Conservation (phyloP, 345 rosid genomes). For the Orychophragmus violaceus region DNA sequence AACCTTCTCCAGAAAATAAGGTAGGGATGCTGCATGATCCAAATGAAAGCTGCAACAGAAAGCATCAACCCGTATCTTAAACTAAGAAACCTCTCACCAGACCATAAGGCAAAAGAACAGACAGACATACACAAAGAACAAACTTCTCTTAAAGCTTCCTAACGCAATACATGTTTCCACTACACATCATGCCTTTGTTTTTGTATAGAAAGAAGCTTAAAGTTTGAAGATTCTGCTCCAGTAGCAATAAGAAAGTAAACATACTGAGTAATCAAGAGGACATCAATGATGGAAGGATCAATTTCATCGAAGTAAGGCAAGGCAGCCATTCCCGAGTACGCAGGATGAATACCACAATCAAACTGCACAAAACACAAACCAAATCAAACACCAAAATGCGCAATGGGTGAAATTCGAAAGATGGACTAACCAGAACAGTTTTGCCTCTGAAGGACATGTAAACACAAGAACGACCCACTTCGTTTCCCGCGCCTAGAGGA, state of each 20-base stretch:
- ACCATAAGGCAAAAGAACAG: not conserved
- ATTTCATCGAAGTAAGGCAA: conserved; percentile 93
- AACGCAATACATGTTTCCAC: not conserved
- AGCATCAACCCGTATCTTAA: not conserved
- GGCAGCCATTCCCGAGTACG: conserved; percentile 89
- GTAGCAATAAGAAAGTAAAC: conserved; percentile 7
- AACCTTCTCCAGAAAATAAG: conserved; percentile 95
- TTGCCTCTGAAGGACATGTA: conserved; percentile 91
- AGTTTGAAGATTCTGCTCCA: not conserved
- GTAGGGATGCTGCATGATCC: conserved; percentile 98
- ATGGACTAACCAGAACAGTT: conserved; percentile 48
- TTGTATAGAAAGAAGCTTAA: not conserved
- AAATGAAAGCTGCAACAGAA: conserved; percentile 83
- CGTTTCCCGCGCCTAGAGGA: conserved; percentile 89
- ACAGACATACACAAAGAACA: too few relatives aligned
- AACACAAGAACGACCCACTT: conserved; percentile 90
- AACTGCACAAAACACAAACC: conserved; percentile 36
- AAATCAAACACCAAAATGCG: not conserved
- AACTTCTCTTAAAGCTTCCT: too few relatives aligned
- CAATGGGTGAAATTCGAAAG: not conserved
- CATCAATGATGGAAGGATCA: conserved; percentile 83
- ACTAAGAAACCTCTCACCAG: not conserved
- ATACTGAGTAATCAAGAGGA: conserved; percentile 88
- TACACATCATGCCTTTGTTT: not conserved
- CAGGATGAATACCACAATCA: conserved; percentile 93